phyloP scores from a whole-genome alignment of 2,329 filamentous ascomycete species.

The Fusarium nematophilum region DNA sequence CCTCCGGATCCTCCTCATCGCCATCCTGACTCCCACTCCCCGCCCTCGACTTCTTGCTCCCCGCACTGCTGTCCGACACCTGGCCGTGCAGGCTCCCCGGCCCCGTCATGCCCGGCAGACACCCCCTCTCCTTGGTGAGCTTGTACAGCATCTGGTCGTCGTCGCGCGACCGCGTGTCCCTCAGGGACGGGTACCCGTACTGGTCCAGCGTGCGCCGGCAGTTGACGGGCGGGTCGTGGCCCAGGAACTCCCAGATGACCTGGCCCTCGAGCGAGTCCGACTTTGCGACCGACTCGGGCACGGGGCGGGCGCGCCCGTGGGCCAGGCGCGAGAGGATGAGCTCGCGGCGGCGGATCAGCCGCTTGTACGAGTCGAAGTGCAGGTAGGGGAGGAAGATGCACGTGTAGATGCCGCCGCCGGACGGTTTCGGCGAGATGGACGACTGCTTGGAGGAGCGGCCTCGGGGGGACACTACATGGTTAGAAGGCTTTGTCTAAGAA shows the following conservation, averaged over 20 bases:
- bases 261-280: constrained; percentile 67
- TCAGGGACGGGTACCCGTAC: constrained; percentile 70
- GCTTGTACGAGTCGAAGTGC: constrained; percentile 72
- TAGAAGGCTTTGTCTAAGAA: not conserved
- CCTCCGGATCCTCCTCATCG: constrained; percentile 49
- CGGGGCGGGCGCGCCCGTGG: constrained; percentile 66
- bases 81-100: constrained; percentile 44
- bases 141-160: constrained; percentile 77
- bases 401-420: constrained; percentile 52
- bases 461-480: constrained; percentile 50
- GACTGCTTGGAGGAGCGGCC: constrained; percentile 44
- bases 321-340: constrained; percentile 63
- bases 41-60: constrained; percentile 38
- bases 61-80: constrained; percentile 44
- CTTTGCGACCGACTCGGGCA: constrained; percentile 64
- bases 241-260: constrained; percentile 72
- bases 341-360: constrained; percentile 65
- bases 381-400: constrained; percentile 69
- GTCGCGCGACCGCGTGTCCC: constrained; percentile 69
- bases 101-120: constrained; percentile 33
- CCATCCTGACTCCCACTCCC: constrained; percentile 44
- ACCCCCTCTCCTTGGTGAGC: constrained; percentile 62
- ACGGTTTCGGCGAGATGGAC: constrained; percentile 45
- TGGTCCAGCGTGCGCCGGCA: constrained; percentile 72
- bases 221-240: constrained; percentile 70